phyloP scores from a whole-genome alignment of 169 alveolate genomes.

The Cryptosporidium sp. region DNA sequence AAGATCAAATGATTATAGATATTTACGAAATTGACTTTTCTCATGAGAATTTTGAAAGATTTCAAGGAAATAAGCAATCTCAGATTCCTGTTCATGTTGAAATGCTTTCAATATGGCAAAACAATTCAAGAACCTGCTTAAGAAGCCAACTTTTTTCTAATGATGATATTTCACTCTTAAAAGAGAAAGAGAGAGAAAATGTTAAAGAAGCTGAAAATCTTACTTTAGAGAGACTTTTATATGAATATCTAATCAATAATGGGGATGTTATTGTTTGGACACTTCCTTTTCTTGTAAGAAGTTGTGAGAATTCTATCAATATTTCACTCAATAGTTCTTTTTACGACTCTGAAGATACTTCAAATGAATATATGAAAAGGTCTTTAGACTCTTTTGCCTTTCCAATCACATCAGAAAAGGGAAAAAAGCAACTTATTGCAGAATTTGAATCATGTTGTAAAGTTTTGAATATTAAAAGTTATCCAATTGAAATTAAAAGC shows the following conservation, averaged over 20 bases:
- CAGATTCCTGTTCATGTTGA: conserved; percentile 50
- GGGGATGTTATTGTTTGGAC: conserved; percentile 60
- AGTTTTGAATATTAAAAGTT: conserved; percentile 7
- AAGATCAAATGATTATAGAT: conserved; percentile 18
- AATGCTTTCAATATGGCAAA: conserved; percentile 50
- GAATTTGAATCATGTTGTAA: conserved; percentile 41
- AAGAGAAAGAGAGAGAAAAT: conserved; percentile 10
- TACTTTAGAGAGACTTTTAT: conserved; percentile 17
- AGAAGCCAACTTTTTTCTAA: conserved; percentile 36
- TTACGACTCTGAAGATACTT: neutral
- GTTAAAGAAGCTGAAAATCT: neutral
- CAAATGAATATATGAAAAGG: conserved; percentile 20
- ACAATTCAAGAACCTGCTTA: conserved; percentile 12
- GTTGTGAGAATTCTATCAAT: neutral
- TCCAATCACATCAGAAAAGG: neutral
- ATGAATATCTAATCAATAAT: conserved; percentile 29
- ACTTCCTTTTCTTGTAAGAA: conserved; percentile 36
- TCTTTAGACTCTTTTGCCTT: conserved; percentile 32
- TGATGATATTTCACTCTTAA: conserved; percentile 11
- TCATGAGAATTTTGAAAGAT: neutral
- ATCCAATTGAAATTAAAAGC: neutral
- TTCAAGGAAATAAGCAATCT: neutral
- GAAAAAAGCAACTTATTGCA: neutral
- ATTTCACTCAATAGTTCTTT: neutral
- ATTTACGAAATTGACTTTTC: conserved; percentile 26